Conservation (phyloP, 2,329 filamentous ascomycete species). For the Shiraia sp. region DNA sequence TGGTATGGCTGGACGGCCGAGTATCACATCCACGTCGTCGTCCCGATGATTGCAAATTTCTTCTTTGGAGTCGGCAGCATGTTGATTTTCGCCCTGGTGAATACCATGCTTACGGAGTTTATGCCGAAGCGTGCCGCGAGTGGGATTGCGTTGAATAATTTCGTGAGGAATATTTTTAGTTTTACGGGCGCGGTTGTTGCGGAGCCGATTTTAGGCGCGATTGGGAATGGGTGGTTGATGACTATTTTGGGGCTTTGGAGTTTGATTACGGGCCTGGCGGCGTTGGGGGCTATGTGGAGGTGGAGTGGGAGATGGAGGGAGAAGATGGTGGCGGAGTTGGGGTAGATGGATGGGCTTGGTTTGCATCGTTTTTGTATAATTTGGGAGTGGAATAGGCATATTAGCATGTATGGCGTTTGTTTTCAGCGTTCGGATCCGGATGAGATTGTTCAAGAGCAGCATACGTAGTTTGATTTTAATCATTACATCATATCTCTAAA, state of each 20-base stretch:
- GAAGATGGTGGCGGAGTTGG: conserved; percentile 57
- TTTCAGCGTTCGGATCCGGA: too few species aligned
- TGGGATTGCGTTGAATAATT: conserved; percentile 47
- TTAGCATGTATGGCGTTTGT: neutral
- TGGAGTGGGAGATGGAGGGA: conserved; percentile 67
- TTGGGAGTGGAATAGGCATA: too few species aligned
- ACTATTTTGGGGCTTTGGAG: conserved; percentile 50
- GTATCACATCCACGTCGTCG: conserved; percentile 37
- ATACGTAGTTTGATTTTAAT: neutral
- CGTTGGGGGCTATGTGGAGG: conserved; percentile 64
- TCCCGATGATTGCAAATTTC: conserved; percentile 46
- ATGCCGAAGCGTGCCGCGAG: conserved; percentile 42
- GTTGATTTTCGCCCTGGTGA: conserved; percentile 44
- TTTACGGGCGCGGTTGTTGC: conserved; percentile 44
- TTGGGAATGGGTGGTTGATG: conserved; percentile 48
- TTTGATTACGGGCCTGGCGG: conserved; percentile 51
- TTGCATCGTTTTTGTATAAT: too few species aligned
- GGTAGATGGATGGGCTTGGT: conserved; percentile 3
- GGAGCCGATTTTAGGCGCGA: conserved; percentile 38
- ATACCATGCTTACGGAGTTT: conserved; percentile 48
- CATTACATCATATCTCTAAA: neutral
- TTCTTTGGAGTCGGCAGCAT: conserved; percentile 47
- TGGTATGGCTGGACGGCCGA: conserved; percentile 45
- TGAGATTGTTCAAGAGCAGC: neutral
- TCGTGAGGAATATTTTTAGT: conserved; percentile 43